Evolutionary conservation across 192 early-diverging fungal genomes (phyloP), one percentile per base, ranked within the genome.

Genomic region (Geosiphon pyriformis): DNA sequence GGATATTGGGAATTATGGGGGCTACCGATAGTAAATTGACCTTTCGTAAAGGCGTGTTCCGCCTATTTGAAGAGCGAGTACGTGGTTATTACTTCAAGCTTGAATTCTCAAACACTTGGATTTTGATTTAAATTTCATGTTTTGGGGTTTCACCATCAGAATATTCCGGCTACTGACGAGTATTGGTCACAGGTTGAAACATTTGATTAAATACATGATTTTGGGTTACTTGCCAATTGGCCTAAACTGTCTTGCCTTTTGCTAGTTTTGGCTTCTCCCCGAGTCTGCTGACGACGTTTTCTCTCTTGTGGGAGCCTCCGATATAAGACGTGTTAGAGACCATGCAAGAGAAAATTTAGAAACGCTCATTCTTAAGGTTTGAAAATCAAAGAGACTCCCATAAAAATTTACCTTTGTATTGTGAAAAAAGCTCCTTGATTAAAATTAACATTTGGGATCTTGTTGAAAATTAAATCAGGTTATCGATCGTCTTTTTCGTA

Each of bases 41-140:
- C 25, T 95, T 95, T 72, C 82, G 92, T 55, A 92, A 93, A 77
- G 83, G 85, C 59, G 93, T 94, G 30, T 94, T 94, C 66, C 81
- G 85, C 51, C 78, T 96, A 29, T 89, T 87, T 58, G 88, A 95
- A 73, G 85, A 90, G 72, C 77, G 83, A 67, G 89, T 90, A 90
- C 47, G 78, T 58, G 15, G 20, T 59, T 42, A 23, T 10, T 59
- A 4, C 29, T 30, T 26, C n/a, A 54, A 2, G 0, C 23, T 53
- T 53, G 18, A 53, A 2, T 25, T 7, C 15, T 20, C 30, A 53
- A 55, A 34, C 49, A 65, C 29, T 15, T 35, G 0, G 12, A 3
- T 29, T n/a, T 42, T 10, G 30, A 1, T 29, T 29, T 23, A 49
- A 33, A 52, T 27, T 17, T 22, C 49, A 4, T 12, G 17, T 12